Base-by-base conservation (phyloP, 306 rosid species). In the Vigna angularis region DNA sequence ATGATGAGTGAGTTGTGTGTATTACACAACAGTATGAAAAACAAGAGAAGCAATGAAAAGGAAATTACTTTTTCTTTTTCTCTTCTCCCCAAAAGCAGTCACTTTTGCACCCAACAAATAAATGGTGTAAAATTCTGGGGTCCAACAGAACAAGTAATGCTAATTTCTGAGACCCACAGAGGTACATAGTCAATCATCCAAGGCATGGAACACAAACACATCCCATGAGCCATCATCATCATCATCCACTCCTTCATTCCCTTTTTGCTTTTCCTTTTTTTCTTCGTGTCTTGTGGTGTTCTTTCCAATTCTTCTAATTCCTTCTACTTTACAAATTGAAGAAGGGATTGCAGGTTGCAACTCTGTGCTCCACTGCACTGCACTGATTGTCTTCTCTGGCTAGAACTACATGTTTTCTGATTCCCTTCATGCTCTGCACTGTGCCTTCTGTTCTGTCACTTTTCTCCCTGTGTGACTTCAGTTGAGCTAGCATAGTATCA, bases 381-480 rank as follows among this genome's bases (percentile, higher is more conserved):
- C 58, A 56, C 85, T 82, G 61, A 80, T 84, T 67, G 81, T 87
- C 89, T 85, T 75, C 79, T 66, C 34, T 74, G 42, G 9, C 58
- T 81, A 59, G 77, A 80, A 70, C 42, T 69, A 80, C 73, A 81
- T 87, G 91, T 81, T 87, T 78, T 66, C 76, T 72, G 86, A 89
- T 89, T 87, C 93, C 96, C 97, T 85, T 85, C 78, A 87, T 88
- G 90, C 91, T 88, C 82, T 74, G 78, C 90, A 88, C 72, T 87
- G 47, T 79, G 75, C 56, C 88, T 84, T 74, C 34, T 84, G 26
- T 79, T 84, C 87, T 86, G 83, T 87, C 95, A 85, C 85, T 87
- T 81, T 79, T 70, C 70, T 40, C 79, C 36, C 75, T 44, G 7
- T 81, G 44, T 83, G 79, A 69, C 65, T 80, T 83, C 77, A 78